Percentiles rank a stretch among this genome's conserved stretches.
Conservation (phyloP, 2,329 filamentous ascomycete species). For the Diaporthe citri region DNA sequence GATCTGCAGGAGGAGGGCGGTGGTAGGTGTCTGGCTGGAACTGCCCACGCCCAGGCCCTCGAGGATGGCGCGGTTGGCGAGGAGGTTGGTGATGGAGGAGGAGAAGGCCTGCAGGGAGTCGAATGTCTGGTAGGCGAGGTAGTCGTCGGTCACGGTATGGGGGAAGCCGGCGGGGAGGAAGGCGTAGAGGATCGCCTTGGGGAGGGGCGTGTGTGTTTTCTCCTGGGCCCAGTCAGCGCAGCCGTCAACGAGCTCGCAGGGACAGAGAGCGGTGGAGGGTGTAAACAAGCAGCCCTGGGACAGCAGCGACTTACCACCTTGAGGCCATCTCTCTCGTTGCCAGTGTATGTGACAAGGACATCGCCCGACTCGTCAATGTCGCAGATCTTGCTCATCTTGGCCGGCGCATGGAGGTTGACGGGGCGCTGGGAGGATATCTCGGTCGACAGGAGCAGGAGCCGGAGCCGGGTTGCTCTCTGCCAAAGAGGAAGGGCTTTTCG, state of each 20-base stretch:
- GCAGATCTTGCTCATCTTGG: constrained; percentile 49
- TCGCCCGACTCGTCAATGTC: constrained; percentile 55
- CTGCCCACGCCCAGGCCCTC: constrained; percentile 87
- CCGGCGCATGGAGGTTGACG: background rate
- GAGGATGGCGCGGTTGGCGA: constrained; percentile 86
- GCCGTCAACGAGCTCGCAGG: background rate
- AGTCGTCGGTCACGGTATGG: constrained; percentile 86
- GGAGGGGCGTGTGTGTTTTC: constrained; percentile 51
- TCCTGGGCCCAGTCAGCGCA: constrained; percentile 44
- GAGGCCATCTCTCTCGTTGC: constrained; percentile 43
- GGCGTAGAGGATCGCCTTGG: constrained; percentile 69
- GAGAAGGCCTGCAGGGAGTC: constrained; percentile 89
- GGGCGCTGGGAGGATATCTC: background rate
- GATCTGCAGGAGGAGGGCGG: constrained; percentile 84
- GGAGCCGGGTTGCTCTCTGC: background rate
- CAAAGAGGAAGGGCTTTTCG: background rate
- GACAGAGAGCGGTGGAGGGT: background rate
- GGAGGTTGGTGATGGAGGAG: constrained; percentile 81
- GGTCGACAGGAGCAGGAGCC: background rate
- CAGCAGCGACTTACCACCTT: constrained; percentile 44
- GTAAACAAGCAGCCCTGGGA: background rate
- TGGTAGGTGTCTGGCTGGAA: constrained; percentile 81
- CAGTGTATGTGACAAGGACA: constrained; percentile 52
- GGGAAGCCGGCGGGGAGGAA: constrained; percentile 93
- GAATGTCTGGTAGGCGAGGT: constrained; percentile 77